Base-by-base conservation (phyloP, 768 basidiomycete species). In the Tricholoma matsutake region DNA sequence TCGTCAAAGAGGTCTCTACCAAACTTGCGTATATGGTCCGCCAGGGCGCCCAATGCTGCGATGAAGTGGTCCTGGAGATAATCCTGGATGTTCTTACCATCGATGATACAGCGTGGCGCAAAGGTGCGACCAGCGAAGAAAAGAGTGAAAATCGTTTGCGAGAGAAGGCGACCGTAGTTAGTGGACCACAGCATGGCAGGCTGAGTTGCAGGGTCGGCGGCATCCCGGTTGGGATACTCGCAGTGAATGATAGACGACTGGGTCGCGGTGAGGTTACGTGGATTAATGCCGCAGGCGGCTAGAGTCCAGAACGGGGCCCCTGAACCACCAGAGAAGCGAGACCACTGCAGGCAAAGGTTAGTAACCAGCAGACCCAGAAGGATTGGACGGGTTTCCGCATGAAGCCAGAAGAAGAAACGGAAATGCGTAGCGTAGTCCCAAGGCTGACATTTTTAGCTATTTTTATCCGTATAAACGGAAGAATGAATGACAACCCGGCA, bases 131-230 rank as follows among this genome's bases (percentile, higher is more conserved):
- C 95, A 20, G 90, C 94, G 71, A 92, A 98, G 81, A 98, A 98
- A 63, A 99, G 83, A 6, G 96, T 94, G 78, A 96, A 96, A 57
- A 97, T 71, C 10, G 94, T 96, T 70, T 94, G 91, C 18, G 87
- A 86, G 55, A 89, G 84, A 29, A 98, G 86, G 16, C 91, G 92
- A 43, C 91, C 86, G 70, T 98, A 98, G 71, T 98, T 98, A 25
- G 96, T 98, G 6, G 88, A 86, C 97, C 97, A 99, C 62, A 94
- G 85, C 97, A 99, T 99, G 53, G 90, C 86, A 5, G 97, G 96
- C 62, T 94, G 81, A 0, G 83, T 71, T 2, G 84, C 80, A 0
- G 96, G 95, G 64, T 89, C 80, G 4, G 92, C 82, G 0, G 73
- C 68, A 49, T 81, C 79, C 0, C 87, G 74, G 6, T 78, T 68